Evolutionary conservation across 495 filamentous ascomycete genomes (phyloP).

Genomic region (Neurospora sp.): DNA sequence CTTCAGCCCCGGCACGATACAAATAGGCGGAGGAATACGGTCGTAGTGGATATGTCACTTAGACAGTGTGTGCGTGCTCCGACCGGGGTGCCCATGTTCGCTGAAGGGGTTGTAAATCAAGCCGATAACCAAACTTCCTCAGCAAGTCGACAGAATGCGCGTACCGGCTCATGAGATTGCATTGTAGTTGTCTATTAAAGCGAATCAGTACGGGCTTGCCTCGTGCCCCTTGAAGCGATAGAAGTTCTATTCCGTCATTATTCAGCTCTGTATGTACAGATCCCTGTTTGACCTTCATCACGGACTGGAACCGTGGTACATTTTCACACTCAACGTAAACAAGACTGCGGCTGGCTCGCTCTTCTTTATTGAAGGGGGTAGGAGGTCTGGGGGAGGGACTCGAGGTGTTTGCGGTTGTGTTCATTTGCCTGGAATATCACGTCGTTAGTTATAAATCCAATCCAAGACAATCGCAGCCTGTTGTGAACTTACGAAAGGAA

Average conservation of each 20-base stretch:
- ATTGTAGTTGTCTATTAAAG: neutral
- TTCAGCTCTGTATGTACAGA: neutral
- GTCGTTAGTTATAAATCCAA: neutral
- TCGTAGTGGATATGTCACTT: neutral
- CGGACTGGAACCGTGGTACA: neutral
- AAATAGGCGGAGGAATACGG: neutral
- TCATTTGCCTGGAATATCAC: constrained; percentile 59
- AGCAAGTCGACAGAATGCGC: neutral
- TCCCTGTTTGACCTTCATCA: neutral
- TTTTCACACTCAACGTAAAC: neutral
- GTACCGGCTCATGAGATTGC: neutral
- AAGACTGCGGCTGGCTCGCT: neutral
- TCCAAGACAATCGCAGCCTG: neutral
- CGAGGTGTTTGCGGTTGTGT: constrained; percentile 68
- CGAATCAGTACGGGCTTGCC: neutral
- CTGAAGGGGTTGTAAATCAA: neutral
- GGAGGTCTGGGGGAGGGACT: constrained; percentile 65
- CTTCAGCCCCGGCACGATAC: neutral
- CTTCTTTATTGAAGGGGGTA: constrained; percentile 45
- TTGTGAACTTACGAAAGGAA: constrained; percentile 71
- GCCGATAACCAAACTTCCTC: neutral
- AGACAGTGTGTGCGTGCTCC: neutral
- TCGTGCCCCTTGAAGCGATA: neutral
- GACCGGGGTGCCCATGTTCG: neutral
- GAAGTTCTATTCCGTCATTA: neutral